Base-by-base conservation (phyloP, 768 basidiomycete genomes). In the Panaeolus papilionaceus region DNA sequence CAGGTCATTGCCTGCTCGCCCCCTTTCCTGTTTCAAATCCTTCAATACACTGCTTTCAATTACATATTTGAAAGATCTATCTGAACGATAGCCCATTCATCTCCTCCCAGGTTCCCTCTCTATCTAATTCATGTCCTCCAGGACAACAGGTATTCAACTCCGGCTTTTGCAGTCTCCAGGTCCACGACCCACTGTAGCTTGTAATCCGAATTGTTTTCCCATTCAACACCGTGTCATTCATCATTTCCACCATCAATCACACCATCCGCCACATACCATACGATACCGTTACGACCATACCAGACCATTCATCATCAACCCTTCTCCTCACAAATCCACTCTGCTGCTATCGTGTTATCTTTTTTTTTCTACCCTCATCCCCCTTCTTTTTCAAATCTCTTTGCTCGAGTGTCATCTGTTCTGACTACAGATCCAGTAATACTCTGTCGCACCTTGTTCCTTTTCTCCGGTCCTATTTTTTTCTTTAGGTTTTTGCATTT, bases 181-280 rank as follows among this genome's bases (percentile, higher is more conserved):
- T 33, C 33, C 5, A 33, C 33, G 33, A 33, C 33, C 33, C 33
- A 33, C 33, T 5, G 33, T 33, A 33, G 33, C 33, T 5, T 33
- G 33, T 33, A 33, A 33, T 5, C 33, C 5, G 33, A 33, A 33
- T 33, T 40, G 14, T 12, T 18, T 12, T 20, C 20, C 20, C 47
- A 11, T 49, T 49, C 47, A 7, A 12, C 23, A 23, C 23, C 20
- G n/a, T 44, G 42, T 49, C 47, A 49, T 49, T 49, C 47, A 49
- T 49, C 47, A 23, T 49, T 20, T 49, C 40, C 45, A 49, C 47
- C 16, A 49, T 49, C 47, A 49, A 23, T 49, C 23, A 49, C 47
- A 49, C 23, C 47, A 49, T 49, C 47, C 47, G 23, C 47, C 47
- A 49, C 47, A 49, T 44, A 16, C 42, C 42, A 44, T 44, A 44